Base-by-base conservation (phyloP, 257 asterid species). In the Solanum etuberosum region DNA sequence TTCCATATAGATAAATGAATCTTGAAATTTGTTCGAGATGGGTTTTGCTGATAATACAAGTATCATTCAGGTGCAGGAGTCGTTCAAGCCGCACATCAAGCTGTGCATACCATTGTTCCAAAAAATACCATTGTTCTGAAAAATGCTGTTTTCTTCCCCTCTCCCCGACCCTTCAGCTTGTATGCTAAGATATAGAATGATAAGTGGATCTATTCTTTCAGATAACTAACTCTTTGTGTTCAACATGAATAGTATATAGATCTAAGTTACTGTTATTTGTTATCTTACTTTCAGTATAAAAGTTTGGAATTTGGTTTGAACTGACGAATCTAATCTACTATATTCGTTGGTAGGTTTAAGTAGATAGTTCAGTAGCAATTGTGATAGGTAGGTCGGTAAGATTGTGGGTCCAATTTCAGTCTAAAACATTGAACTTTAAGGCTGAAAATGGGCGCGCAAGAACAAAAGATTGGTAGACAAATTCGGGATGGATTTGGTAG, bases 321-420 rank as follows among this genome's bases (percentile, higher is more conserved):
- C 9, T 34, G 14, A 15, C 5, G 84, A 15, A 42, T 42, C 34
- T 42, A 25, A 15, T 13, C 3, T 25, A 43, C 38, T 25, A 29
- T 31, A 20, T 31, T 83, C 68, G 23, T 40, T 73, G 59, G 86
- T 68, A 29, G 68, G 80, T 88, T 51, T 67, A 1, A 12, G 43
- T 29, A 42, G 81, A 88, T 51, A 86, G 73, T 77, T n/a, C 15
- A 42, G 4, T 73, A 73, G 1, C 48, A 73, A 73, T 14, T 78
- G 14, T 86, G 40, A 88, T 91, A 87, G 90, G 86, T 37, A 78
- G 90, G 86, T 85, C 67, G 88, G 86, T 88, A 29, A 35, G 84
- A 78, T 27, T 32, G 88, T 89, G 93, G 90, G 88, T n/a, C 92
- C 90, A 13, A 37, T 86, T 85, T 88, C 90, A 89, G 90, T 51